Evolutionary conservation across 768 basidiomycete species (phyloP).

Genomic region (Cyathus striatus): DNA sequence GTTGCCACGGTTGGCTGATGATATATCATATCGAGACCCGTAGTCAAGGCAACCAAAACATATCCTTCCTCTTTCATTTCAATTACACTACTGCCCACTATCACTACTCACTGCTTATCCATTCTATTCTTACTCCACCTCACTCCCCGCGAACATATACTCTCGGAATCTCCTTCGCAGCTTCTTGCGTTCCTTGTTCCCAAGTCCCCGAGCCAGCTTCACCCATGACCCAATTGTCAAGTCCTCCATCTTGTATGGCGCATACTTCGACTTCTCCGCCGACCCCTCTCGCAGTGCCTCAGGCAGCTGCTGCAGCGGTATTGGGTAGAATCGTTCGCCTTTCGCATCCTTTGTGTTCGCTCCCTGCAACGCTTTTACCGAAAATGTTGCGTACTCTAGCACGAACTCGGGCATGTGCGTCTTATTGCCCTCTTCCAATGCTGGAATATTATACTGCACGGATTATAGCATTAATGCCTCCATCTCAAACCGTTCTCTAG

Average conservation of each 20-base stretch:
- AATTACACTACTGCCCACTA: constrained; percentile 11
- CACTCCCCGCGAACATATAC: constrained; percentile 69
- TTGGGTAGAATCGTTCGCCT: constrained; percentile 36
- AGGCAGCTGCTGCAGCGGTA: constrained; percentile 55
- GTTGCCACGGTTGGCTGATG: constrained; percentile 34
- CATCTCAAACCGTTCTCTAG: not conserved
- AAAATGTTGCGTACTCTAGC: constrained; percentile 77
- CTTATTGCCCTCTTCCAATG: constrained; percentile 43
- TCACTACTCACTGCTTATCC: too few relatives aligned
- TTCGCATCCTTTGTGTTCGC: constrained; percentile 14
- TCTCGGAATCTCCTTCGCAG: constrained; percentile 60
- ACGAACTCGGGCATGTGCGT: constrained; percentile 54
- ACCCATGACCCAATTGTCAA: constrained; percentile 78
- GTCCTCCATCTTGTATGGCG: constrained; percentile 71
- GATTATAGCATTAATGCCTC: not conserved
- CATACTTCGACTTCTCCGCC: constrained; percentile 42
- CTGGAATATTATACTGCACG: constrained; percentile 66
- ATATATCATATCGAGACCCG: constrained; percentile 14
- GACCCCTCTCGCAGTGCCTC: constrained; percentile 33
- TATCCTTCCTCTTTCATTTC: constrained; percentile 4
- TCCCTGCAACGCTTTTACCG: constrained; percentile 34
- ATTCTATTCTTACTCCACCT: constrained; percentile 22
- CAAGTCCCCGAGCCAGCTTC: constrained; percentile 57
- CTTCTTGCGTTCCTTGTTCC: constrained; percentile 41
- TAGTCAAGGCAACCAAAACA: constrained; percentile 48